Conservation (phyloP, 1,139 yeast genomes). For the Sugiyamaella xylanicola region DNA sequence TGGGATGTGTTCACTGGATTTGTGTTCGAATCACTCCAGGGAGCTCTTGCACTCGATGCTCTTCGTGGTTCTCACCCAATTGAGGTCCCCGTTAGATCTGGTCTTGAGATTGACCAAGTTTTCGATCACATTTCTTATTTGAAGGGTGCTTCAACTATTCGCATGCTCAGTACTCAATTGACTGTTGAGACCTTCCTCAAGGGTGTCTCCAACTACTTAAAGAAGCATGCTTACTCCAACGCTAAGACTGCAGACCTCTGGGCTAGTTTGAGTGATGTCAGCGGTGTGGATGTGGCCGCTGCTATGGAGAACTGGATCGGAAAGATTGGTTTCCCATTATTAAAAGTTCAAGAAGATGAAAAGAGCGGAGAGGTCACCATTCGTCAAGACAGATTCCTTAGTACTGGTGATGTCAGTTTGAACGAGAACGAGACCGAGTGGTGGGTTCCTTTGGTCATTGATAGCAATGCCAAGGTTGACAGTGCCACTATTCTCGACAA, state of each 20-base stretch:
- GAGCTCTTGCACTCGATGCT: conserved; percentile 66
- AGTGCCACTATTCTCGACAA: conserved; percentile 26
- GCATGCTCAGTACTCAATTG: conserved; percentile 69
- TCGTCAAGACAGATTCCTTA: conserved; percentile 58
- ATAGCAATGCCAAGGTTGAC: conserved; percentile 35
- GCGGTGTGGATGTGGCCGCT: conserved; percentile 55
- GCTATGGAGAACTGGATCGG: conserved; percentile 65
- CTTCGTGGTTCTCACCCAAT: conserved; percentile 77
- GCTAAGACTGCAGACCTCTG: conserved; percentile 65
- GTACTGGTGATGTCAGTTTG: conserved; percentile 55
- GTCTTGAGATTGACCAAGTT: conserved; percentile 74
- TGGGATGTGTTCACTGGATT: conserved; percentile 71
- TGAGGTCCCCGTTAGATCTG: conserved; percentile 72
- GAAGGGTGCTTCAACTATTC: conserved; percentile 74
- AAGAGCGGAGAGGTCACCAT: conserved; percentile 44
- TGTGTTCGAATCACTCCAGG: conserved; percentile 63
- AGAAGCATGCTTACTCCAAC: conserved; percentile 56
- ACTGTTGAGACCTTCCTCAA: conserved; percentile 66
- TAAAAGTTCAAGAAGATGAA: conserved; percentile 48
- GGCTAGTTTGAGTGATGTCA: conserved; percentile 57
- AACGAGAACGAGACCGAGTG: conserved; percentile 57
- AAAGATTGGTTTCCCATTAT: conserved; percentile 66
- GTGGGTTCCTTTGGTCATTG: conserved; percentile 71
- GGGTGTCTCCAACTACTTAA: conserved; percentile 70
- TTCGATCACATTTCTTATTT: conserved; percentile 77